Conservation (phyloP, 495 filamentous ascomycete species). For the Aspergillus egyptiacus region DNA sequence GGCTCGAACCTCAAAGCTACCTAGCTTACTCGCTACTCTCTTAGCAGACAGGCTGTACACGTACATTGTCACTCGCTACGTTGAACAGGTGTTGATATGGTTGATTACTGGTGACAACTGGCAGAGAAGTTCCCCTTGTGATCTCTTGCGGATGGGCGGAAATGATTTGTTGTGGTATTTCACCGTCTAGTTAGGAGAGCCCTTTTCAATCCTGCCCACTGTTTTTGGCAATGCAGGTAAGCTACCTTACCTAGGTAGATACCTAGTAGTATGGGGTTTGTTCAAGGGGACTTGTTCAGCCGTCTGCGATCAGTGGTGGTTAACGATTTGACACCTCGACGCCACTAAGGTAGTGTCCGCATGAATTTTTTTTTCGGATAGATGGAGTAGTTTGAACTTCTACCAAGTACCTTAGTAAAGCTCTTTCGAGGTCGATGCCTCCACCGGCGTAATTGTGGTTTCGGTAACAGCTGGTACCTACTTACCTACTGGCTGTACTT, state of each 20-base stretch:
- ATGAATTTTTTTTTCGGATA: conserved; percentile 2
- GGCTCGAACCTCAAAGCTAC: conserved; percentile 4
- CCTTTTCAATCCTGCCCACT: not conserved
- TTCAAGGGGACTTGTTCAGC: no score
- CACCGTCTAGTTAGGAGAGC: conserved; percentile 7
- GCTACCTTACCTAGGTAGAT: not conserved
- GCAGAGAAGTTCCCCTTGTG: conserved; percentile 20
- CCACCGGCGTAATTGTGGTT: not conserved
- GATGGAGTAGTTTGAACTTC: not conserved
- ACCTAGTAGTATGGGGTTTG: no score
- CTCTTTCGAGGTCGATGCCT: not conserved
- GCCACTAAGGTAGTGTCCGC: conserved; percentile 9
- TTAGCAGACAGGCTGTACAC: not conserved
- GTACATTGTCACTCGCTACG: conserved; percentile 8
- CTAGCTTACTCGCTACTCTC: not conserved
- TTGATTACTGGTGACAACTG: conserved; percentile 23
- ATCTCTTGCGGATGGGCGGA: conserved; percentile 10
- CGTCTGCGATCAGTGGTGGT: not conserved
- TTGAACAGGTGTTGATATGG: conserved; percentile 6
- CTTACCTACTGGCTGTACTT: not conserved
- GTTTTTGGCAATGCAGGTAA: not conserved
- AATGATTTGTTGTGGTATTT: conserved; percentile 15
- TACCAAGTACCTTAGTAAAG: no score
- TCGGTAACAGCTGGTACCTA: not conserved
- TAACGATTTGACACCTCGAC: not conserved